Conservation (phyloP, 2,329 filamentous ascomycete genomes). For the Metarhizium humberi region DNA sequence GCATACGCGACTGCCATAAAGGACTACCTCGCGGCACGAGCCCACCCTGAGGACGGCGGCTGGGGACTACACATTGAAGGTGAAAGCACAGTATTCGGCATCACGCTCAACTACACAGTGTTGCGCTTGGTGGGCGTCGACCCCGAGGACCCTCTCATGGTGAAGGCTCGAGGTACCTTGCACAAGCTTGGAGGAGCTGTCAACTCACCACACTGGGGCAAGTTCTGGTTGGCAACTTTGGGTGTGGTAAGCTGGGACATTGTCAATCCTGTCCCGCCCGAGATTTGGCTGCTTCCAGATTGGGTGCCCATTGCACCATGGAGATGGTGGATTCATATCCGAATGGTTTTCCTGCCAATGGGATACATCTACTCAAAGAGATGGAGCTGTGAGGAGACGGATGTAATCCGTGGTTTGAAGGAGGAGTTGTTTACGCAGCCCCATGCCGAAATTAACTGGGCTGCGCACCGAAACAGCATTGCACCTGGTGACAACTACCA, state of each 20-base stretch:
- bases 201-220: slow-evolving; percentile 88
- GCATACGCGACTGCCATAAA: slow-evolving; percentile 80
- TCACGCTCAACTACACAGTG: slow-evolving; percentile 74
- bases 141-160: slow-evolving; percentile 74
- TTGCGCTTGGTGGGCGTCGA: slow-evolving; percentile 75
- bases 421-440: slow-evolving; percentile 76
- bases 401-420: slow-evolving; percentile 61
- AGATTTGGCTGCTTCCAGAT: slow-evolving; percentile 86
- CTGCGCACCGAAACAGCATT: slow-evolving; percentile 72
- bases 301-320: slow-evolving; percentile 86
- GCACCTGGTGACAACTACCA: slow-evolving; percentile 78
- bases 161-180: slow-evolving; percentile 72
- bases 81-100: slow-evolving; percentile 86
- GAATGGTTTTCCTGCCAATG: slow-evolving; percentile 93
- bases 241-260: slow-evolving; percentile 83
- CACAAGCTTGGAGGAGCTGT: slow-evolving; percentile 80
- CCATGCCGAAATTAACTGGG: slow-evolving; percentile 71
- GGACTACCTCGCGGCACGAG: slow-evolving; percentile 81
- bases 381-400: slow-evolving; percentile 69
- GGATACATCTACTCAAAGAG: slow-evolving; percentile 77
- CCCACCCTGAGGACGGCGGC: slow-evolving; percentile 81
- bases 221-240: slow-evolving; percentile 84
- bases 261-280: slow-evolving; percentile 88
- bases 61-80: slow-evolving; percentile 96
- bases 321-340: slow-evolving; percentile 98